Conservation (phyloP, 2,329 filamentous ascomycete genomes). For the Diplodia intermedia region DNA sequence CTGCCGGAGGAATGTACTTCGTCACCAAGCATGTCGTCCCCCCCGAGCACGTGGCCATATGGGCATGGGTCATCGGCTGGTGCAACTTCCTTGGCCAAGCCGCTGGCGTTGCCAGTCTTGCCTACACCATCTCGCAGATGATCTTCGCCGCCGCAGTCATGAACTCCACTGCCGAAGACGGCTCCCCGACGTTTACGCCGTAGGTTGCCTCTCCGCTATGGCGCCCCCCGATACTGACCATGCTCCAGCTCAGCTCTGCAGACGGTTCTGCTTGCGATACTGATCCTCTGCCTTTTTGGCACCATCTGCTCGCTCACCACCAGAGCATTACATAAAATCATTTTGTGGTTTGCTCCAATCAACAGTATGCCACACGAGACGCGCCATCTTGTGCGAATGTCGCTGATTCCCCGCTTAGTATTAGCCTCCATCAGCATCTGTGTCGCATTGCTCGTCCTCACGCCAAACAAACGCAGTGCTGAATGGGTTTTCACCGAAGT, state of each 20-base stretch:
- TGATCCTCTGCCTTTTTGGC: conserved; percentile 62
- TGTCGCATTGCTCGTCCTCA: conserved; percentile 64
- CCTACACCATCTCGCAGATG: conserved; percentile 70
- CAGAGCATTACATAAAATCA: conserved; percentile 63
- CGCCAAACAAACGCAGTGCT: conserved; percentile 64
- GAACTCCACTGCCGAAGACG: conserved; percentile 58
- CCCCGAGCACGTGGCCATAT: conserved; percentile 65
- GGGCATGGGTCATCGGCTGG: conserved; percentile 72
- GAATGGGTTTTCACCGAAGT: conserved; percentile 68
- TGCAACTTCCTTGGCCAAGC: conserved; percentile 71
- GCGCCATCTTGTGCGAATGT: too few relatives aligned
- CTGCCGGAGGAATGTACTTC: conserved; percentile 70
- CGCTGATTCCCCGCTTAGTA: conserved; percentile 49
- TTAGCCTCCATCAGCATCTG: conserved; percentile 67
- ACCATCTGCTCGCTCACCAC: conserved; percentile 69
- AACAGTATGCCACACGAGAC: conserved; percentile 55
- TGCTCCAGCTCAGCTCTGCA: conserved; percentile 61
- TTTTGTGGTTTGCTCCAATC: conserved; percentile 71
- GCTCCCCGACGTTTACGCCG: conserved; percentile 63
- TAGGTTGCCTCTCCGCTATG: conserved; percentile 48
- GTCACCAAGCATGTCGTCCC: conserved; percentile 71
- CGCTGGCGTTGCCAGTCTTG: conserved; percentile 67
- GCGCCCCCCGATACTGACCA: background rate
- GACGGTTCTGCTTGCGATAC: conserved; percentile 65
- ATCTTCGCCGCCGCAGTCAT: conserved; percentile 67